Base-by-base conservation (phyloP, 441 rosid species). In the Croton setiger region DNA sequence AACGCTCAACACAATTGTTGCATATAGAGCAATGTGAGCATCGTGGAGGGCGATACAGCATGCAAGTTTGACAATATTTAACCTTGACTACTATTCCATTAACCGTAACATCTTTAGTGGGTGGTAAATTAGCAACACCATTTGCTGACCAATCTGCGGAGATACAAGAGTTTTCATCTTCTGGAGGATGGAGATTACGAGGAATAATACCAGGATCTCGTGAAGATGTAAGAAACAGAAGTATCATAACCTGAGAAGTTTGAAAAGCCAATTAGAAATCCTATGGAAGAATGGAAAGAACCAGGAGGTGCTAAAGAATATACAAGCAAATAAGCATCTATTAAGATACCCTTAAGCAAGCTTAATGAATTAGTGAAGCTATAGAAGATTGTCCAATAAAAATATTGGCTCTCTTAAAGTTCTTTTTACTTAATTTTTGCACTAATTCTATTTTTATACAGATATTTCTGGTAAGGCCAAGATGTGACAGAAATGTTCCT, bases 131-230 rank as follows among this genome's bases (percentile, higher is more conserved):
- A 7, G 72, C 72, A 44, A 45, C 77, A 64, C 74, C 69, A 43
- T 73, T 83, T 56, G 79, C 84, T 7, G 73, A 69, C 94, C 88
- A 87, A 70, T 85, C 87, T 6, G 79, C 31, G 13, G 95, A 80
- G 35, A 82, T 33, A 59, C 63, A 56, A 39, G 87, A 81, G 51
- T 76, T 74, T 39, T 86, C 92, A 49, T 82, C 92, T 18, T 87
- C 95, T 7, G 88, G 91, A 47, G 91, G 86, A 69, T 83, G 81
- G 15, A 37, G 69, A 79, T 85, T 90, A 55, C 95, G 86, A 41
- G 98, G 98, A 73, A 88, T 85, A 55, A 92, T 87, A 45, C 96
- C 94, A 15, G 96, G 97, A 80, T 92, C 97, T 79, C 85, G 82
- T 49, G 87, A 82, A 36, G 94, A 89, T 61, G 98, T 81, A 69